phyloP scores from a whole-genome alignment of 768 basidiomycete species.

The Rhodotorula kratochvilovae region DNA sequence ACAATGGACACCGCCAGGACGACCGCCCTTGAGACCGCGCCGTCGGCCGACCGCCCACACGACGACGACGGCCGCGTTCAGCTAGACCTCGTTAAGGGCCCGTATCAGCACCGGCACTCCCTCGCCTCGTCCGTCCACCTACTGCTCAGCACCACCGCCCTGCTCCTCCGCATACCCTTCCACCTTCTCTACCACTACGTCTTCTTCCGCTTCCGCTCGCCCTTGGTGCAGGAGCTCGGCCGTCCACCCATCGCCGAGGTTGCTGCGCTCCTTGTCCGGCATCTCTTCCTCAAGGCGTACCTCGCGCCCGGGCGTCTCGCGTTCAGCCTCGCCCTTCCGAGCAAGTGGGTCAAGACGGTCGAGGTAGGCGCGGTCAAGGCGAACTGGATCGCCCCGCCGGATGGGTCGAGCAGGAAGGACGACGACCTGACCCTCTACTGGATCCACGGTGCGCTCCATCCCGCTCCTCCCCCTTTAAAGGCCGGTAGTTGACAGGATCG shows the following conservation, averaged over 20 bases:
- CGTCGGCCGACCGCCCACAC: too few relatives aligned
- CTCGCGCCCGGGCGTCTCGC: neutral
- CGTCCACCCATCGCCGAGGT: neutral
- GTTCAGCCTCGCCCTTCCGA: neutral
- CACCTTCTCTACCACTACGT: constrained; percentile 22
- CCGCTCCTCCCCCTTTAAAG: too few relatives aligned
- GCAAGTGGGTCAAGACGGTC: constrained; percentile 8
- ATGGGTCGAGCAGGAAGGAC: constrained; percentile 5
- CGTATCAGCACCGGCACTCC: neutral
- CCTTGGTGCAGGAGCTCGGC: constrained; percentile 3
- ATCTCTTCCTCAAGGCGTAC: neutral
- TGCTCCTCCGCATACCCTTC: constrained; percentile 6
- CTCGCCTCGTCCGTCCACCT: neutral
- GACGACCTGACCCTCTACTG: constrained; percentile 26
- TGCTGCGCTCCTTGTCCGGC: neutral
- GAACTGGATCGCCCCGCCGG: constrained; percentile 27
- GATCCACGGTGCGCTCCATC: too few relatives aligned
- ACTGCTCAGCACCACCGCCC: neutral
- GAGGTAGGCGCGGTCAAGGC: constrained; percentile 14
- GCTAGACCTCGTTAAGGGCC: neutral
- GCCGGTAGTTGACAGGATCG: too few relatives aligned
- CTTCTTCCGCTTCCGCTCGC: constrained; percentile 6
- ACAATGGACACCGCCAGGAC: too few relatives aligned
- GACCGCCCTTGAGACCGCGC: too few relatives aligned
- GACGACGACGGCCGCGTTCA: neutral